phyloP scores from a whole-genome alignment of 2,329 filamentous ascomycete species.

The Moelleriella libera region DNA sequence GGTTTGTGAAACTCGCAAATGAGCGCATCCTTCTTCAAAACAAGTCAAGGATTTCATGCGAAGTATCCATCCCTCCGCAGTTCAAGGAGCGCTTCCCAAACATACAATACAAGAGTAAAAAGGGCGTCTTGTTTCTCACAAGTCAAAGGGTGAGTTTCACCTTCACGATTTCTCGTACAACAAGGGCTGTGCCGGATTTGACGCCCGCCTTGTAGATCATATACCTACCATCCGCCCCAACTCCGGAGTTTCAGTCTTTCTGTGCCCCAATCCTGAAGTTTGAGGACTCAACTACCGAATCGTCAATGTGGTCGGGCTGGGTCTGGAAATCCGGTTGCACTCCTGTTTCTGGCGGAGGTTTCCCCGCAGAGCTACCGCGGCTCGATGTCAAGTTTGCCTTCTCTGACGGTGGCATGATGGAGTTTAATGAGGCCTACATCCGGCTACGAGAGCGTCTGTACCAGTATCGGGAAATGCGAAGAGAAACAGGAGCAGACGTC shows the following conservation, averaged over 20 bases:
- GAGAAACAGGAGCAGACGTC: slow-evolving; percentile 49
- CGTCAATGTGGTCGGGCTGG: slow-evolving; percentile 87
- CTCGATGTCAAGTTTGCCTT: slow-evolving; percentile 79
- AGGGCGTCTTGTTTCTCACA: slow-evolving; percentile 66
- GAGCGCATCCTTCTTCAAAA: slow-evolving; percentile 74
- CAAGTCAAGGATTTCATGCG: slow-evolving; percentile 63
- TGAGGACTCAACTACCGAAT: slow-evolving; percentile 65
- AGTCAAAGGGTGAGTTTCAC: slow-evolving; percentile 57
- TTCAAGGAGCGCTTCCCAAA: slow-evolving; percentile 44
- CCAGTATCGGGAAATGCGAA: slow-evolving; percentile 63
- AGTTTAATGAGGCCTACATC: slow-evolving; percentile 75
- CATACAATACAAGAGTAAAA: slow-evolving; percentile 58
- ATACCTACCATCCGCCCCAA: slow-evolving; percentile 61
- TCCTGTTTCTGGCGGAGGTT: slow-evolving; percentile 70
- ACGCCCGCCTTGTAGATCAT: slow-evolving; percentile 46
- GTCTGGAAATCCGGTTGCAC: slow-evolving; percentile 72
- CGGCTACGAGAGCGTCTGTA: slow-evolving; percentile 70
- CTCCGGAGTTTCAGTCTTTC: slow-evolving; percentile 63
- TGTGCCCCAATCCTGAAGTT: slow-evolving; percentile 78
- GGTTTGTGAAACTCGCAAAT: slow-evolving; percentile 72
- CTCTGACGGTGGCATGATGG: slow-evolving; percentile 88
- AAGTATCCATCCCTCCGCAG: slow-evolving; percentile 56
- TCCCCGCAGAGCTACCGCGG: slow-evolving; percentile 57
- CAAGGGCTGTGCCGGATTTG: not conserved
- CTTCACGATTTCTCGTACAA: not conserved